Evolutionary conservation across 2,329 filamentous ascomycete species (phyloP).

Genomic region (Botrytis fragariae): DNA sequence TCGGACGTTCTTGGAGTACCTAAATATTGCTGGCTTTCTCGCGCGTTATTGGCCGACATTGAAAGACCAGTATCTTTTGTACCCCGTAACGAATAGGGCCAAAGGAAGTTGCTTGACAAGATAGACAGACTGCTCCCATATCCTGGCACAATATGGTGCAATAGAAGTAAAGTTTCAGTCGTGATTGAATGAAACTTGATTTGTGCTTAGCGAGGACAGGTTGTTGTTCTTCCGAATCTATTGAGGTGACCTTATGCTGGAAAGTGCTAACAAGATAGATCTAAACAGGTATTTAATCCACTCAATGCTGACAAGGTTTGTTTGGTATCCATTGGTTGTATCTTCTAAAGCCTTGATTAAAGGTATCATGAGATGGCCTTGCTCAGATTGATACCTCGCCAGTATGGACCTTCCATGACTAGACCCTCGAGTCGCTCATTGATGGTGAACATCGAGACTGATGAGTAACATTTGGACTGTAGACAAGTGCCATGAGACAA

Average conservation of each 20-base stretch:
- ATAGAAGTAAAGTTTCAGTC: not conserved
- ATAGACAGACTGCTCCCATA: not conserved
- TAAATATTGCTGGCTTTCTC: not conserved
- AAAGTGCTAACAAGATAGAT: not conserved
- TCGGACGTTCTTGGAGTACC: no score
- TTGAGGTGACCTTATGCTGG: not conserved
- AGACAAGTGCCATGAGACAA: not conserved
- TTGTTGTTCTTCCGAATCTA: not conserved
- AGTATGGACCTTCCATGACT: not conserved
- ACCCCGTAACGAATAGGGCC: accelerated
- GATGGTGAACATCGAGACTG: not conserved
- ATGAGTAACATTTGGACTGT: not conserved
- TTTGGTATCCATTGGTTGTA: not conserved
- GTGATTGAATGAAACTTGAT: not conserved
- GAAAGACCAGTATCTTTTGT: not conserved
- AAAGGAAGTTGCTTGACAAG: not conserved
- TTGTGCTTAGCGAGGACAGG: not conserved
- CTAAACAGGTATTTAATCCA: no score
- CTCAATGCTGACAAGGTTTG: not conserved
- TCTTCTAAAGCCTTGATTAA: not conserved
- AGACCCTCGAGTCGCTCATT: not conserved
- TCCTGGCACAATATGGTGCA: not conserved
- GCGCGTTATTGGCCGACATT: no score
- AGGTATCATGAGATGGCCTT: not conserved
- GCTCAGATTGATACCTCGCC: not conserved